Base-by-base conservation (phyloP, 345 rosid species). In the Eucalyptus caleyi region DNA sequence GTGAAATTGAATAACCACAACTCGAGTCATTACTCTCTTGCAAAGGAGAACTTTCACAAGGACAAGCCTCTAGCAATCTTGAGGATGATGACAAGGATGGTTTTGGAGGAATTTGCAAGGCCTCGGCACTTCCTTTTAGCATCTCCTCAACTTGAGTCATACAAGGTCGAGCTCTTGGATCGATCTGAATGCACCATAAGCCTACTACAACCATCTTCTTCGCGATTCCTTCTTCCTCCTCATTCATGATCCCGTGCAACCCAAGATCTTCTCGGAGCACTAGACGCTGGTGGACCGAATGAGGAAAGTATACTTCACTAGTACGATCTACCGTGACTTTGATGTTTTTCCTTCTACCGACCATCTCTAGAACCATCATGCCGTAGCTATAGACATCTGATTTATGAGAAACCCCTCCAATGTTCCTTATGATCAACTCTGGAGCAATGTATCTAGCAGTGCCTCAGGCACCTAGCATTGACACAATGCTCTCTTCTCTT, bases 371-470 rank as follows among this genome's bases (percentile, higher is more conserved):
- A 23, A 92, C 16, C 91, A 92, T 65, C 93, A 91, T 90, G 3
- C 91, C 90, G 5, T 85, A 92, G 42, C 93, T 93, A 62, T 93
- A 92, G 5, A 92, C 94, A 89, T 92, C 92, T 2, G 89, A 92
- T 88, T 92, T 94, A n/a, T 90, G 91, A 1, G 94, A 92, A 72
- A 90, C 93, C 85, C 87, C 91, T 89, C 93, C 93, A 15, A 89
- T 92, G 88, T 40, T 89, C 51, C 90, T 91, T 7, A 82, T 65
- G 88, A 90, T 42, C 15, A 94, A 40, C 88, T 94, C 92, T 15
- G 91, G 92, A 42, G 94, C 93, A 50, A 93, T 89, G 13, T 94
- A 92, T 5, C 93, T 91, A 40, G 2, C 6, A 0, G 93, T 94
- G 6, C 95, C 93, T 42, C n/a, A n/a, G n/a, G n/a, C n/a, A n/a